Percentiles rank a stretch among this genome's conserved stretches.
Conservation (phyloP, 768 basidiomycete species). For the Leccinum ochraceum region DNA sequence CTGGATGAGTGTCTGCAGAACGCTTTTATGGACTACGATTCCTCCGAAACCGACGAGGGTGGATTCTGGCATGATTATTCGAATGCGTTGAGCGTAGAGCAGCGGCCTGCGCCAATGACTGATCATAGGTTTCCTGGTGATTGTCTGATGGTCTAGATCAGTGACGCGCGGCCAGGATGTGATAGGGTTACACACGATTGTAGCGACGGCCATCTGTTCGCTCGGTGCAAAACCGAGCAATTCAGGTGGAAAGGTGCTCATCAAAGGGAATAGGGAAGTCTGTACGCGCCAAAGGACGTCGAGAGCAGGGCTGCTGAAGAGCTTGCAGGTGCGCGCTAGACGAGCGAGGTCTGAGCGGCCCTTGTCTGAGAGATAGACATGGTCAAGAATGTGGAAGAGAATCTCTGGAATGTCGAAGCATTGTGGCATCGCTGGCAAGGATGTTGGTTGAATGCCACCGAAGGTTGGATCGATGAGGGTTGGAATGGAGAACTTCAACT, state of each 20-base stretch:
- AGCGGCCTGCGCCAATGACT: slow-evolving; percentile 23
- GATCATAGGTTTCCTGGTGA: slow-evolving; percentile 13
- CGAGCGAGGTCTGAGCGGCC: slow-evolving; percentile 16
- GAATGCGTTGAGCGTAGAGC: slow-evolving; percentile 22
- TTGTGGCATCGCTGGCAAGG: background rate
- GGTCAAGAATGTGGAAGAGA: slow-evolving; percentile 18
- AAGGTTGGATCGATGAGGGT: background rate
- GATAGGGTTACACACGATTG: slow-evolving; percentile 13
- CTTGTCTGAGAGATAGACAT: slow-evolving; percentile 7
- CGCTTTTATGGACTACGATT: slow-evolving; percentile 15
- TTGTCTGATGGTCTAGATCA: slow-evolving; percentile 7
- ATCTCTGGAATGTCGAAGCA: slow-evolving; percentile 24
- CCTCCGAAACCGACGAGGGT: slow-evolving; percentile 11
- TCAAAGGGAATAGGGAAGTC: slow-evolving; percentile 19
- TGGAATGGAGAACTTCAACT: background rate
- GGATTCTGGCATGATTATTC: slow-evolving; percentile 11
- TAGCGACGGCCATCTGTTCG: slow-evolving; percentile 17
- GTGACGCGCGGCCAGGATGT: background rate
- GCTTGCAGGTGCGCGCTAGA: slow-evolving; percentile 21
- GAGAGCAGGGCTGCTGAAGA: slow-evolving; percentile 20
- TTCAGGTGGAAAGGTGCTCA: slow-evolving; percentile 20
- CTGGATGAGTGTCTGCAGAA: slow-evolving; percentile 21
- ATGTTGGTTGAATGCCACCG: background rate
- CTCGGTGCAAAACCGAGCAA: slow-evolving; percentile 17
- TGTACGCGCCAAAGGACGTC: slow-evolving; percentile 26